These are phyloP conservation scores for Chaetothyriales sp. DNA, from an alignment of 2,329 filamentous ascomycete species.

Conservation along the genomic window DNA sequence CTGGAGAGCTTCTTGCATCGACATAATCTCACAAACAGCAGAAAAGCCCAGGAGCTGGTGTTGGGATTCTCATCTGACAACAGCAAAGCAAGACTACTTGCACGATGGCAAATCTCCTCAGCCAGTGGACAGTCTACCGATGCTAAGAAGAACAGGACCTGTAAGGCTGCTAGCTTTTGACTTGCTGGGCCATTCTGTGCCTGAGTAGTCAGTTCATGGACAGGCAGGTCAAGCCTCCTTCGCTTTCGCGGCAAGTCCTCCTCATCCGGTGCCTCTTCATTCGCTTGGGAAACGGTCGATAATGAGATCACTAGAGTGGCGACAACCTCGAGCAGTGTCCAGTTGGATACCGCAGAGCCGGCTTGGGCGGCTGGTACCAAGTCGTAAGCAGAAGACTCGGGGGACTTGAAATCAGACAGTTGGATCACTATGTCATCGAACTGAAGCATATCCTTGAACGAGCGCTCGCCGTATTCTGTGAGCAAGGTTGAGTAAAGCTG, in stretches of 20 bases:
- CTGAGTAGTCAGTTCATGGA: constrained; percentile 5
- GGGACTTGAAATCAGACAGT: constrained; percentile 1
- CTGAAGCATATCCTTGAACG: constrained; percentile 57
- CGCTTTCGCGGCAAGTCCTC: constrained; percentile 9
- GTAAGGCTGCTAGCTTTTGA: constrained; percentile 8
- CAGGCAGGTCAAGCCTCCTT: constrained; percentile 5
- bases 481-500: constrained; percentile 37
- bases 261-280: background rate
- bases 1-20: background rate
- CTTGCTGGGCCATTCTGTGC: constrained; percentile 4
- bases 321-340: constrained; percentile 1
- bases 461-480: constrained; percentile 59
- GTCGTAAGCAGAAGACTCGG: background rate
- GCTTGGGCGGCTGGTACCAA: background rate
- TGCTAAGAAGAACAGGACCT: constrained; percentile 10
- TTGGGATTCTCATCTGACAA: constrained; percentile 6
- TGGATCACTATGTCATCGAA: constrained; percentile 49
- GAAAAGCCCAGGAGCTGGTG: constrained; percentile 8
- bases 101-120: background rate
- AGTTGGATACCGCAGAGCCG: constrained; percentile 1
- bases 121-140: constrained; percentile 3
- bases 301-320: background rate
- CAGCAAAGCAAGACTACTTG: constrained; percentile 3
- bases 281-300: background rate
- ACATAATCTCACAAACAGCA: constrained; percentile 7